A percentile compares a stretch with the other conserved stretches of the same genome.
Conservation (phyloP, 176 grass and related monocot genomes). For the Tillandsia leiboldiana region DNA sequence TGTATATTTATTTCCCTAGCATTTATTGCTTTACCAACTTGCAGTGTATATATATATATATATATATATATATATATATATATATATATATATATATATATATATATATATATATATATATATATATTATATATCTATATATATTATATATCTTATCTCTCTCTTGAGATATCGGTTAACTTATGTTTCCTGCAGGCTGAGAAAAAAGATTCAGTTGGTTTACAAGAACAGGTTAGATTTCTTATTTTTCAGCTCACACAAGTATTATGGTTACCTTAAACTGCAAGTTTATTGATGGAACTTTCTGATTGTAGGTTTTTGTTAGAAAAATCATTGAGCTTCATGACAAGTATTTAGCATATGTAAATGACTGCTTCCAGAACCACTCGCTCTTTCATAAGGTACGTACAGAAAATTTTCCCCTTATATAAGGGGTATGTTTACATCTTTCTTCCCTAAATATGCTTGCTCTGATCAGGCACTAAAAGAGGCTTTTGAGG, state of each 20-base stretch:
- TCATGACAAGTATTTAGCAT: slow-evolving; percentile 90
- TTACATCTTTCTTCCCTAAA: neutral
- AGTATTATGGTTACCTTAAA: neutral
- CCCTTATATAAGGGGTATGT: neutral
- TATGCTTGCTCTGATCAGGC: slow-evolving; percentile 32
- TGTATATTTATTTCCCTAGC: too few species aligned
- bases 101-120: neutral
- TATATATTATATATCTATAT: too few species aligned
- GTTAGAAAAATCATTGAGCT: slow-evolving; percentile 94
- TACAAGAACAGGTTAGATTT: slow-evolving; percentile 68
- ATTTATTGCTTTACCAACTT: neutral
- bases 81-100: neutral
- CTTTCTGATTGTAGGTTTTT: slow-evolving; percentile 46
- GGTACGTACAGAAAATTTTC: slow-evolving; percentile 28
- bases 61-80: neutral
- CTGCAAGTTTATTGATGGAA: neutral
- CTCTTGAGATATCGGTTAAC: neutral
- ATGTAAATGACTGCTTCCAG: slow-evolving; percentile 89
- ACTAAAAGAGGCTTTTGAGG: slow-evolving; percentile 94
- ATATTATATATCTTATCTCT: neutral
- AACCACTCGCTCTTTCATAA: slow-evolving; percentile 95
- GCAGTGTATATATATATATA: neutral
- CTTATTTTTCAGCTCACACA: slow-evolving; percentile 14
- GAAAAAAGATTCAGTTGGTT: slow-evolving; percentile 77
- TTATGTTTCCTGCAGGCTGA: slow-evolving; percentile 40